phyloP scores from a whole-genome alignment of 495 filamentous ascomycete species.

The Penicillium canescens region DNA sequence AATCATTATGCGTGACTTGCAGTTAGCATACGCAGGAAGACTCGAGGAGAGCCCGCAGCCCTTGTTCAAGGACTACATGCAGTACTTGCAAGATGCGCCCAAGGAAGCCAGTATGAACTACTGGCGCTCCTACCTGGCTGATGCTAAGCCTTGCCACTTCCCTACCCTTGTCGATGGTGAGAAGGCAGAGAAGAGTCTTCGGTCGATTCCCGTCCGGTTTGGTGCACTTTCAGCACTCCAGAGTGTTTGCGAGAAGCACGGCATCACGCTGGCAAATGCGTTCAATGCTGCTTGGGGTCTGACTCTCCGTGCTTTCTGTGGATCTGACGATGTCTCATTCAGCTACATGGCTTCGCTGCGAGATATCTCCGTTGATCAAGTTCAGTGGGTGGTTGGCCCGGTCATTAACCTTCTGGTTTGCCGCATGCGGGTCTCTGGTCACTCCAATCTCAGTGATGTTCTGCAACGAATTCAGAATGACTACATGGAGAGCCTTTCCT shows the following conservation, averaged over 20 bases:
- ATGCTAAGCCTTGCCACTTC: slow-evolving; percentile 52
- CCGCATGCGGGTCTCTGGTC: slow-evolving; percentile 38
- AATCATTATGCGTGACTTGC: slow-evolving; percentile 47
- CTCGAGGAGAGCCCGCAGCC: slow-evolving; percentile 36
- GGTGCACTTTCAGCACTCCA: slow-evolving; percentile 31
- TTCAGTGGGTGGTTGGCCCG: slow-evolving; percentile 51
- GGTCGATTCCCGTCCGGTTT: slow-evolving; percentile 37
- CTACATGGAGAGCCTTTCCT: slow-evolving; percentile 48
- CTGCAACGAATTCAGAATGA: slow-evolving; percentile 48
- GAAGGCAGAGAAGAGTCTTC: slow-evolving; percentile 22
- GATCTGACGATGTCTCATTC: slow-evolving; percentile 53
- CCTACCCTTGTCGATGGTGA: slow-evolving; percentile 43
- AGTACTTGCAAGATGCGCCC: slow-evolving; percentile 40
- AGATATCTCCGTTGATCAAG: slow-evolving; percentile 44
- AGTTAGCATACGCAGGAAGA: slow-evolving; percentile 46
- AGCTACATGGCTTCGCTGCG: slow-evolving; percentile 54
- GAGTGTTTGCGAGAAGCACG: slow-evolving; percentile 43
- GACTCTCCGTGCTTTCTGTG: slow-evolving; percentile 49
- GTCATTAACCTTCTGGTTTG: slow-evolving; percentile 57
- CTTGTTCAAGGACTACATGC: slow-evolving; percentile 56
- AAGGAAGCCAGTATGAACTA: slow-evolving; percentile 46
- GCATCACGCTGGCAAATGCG: slow-evolving; percentile 51
- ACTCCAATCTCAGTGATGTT: slow-evolving; percentile 27
- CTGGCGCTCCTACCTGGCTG: slow-evolving; percentile 53
- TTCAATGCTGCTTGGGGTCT: slow-evolving; percentile 57